phyloP scores from a whole-genome alignment of 768 basidiomycete genomes.

The Phylloporus sp. region DNA sequence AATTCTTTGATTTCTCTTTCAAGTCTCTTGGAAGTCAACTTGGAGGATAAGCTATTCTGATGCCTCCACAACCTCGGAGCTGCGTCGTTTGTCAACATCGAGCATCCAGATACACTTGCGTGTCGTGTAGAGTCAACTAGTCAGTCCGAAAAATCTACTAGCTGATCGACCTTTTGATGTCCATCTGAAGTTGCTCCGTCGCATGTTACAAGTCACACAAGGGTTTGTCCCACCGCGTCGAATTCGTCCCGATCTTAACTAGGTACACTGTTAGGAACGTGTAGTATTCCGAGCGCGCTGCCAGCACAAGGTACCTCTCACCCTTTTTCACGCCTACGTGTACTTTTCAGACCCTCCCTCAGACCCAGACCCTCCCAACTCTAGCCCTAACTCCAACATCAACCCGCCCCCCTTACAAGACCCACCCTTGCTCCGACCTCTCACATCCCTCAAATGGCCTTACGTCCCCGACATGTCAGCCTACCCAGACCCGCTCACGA shows the following conservation, averaged over 20 bases:
- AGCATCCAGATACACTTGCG: slow-evolving; percentile 8
- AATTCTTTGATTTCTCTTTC: no score
- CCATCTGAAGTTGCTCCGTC: slow-evolving; percentile 63
- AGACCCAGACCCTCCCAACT: not conserved
- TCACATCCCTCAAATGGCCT: slow-evolving; percentile 80
- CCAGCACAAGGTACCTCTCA: not conserved
- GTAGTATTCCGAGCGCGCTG: no score
- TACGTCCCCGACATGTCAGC: slow-evolving; percentile 78
- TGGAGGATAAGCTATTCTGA: not conserved
- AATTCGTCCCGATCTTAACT: not conserved
- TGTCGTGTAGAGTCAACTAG: slow-evolving; percentile 1
- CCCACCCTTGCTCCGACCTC: slow-evolving; percentile 47
- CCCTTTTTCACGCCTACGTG: no score
- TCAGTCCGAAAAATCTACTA: not conserved
- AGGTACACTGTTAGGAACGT: not conserved
- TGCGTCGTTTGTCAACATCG: slow-evolving; percentile 5
- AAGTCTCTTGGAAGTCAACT: no score
- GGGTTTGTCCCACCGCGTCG: slow-evolving; percentile 37
- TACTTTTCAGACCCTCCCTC: not conserved
- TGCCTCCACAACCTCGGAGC: slow-evolving; percentile 3
- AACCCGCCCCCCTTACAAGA: slow-evolving; percentile 28
- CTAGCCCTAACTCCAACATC: no score
- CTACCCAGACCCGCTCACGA: slow-evolving; percentile 77
- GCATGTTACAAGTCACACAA: slow-evolving; percentile 73
- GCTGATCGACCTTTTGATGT: no score